phyloP scores from a whole-genome alignment of 2,329 filamentous ascomycete genomes.

The Claviceps paspali region DNA sequence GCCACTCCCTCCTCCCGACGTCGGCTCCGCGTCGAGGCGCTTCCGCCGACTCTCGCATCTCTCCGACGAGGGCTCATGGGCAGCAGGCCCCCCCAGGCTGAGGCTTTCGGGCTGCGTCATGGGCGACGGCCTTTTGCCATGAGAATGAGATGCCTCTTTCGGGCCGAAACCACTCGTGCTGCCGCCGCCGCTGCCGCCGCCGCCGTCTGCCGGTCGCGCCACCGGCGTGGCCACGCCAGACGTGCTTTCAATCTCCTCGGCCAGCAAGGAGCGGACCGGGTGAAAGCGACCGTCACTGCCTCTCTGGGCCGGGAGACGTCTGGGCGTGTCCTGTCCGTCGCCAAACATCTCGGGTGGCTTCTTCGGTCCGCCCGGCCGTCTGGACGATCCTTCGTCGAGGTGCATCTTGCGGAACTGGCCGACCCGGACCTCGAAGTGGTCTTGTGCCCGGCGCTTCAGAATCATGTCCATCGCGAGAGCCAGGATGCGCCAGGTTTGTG shows the following conservation, averaged over 20 bases:
- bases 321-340: slow-evolving; percentile 24
- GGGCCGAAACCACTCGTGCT: neutral
- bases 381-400: slow-evolving; percentile 14
- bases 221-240: slow-evolving; percentile 47
- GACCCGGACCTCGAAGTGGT: slow-evolving; percentile 37
- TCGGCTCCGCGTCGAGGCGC: slow-evolving; percentile 33
- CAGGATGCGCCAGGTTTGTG: slow-evolving; percentile 49
- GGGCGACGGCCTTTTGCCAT: slow-evolving; percentile 27
- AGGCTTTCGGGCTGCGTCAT: slow-evolving; percentile 36
- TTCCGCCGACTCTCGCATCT: slow-evolving; percentile 20
- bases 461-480: slow-evolving; percentile 40
- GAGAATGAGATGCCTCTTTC: slow-evolving; percentile 14
- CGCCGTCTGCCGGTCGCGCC: slow-evolving; percentile 31
- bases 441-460: slow-evolving; percentile 37
- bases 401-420: slow-evolving; percentile 21
- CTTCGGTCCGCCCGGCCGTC: slow-evolving; percentile 13
- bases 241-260: slow-evolving; percentile 45
- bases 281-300: slow-evolving; percentile 17
- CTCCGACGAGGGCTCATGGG: slow-evolving; percentile 21
- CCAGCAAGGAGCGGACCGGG: slow-evolving; percentile 28
- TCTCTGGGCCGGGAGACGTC: slow-evolving; percentile 15
- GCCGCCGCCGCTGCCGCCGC: neutral
- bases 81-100: slow-evolving; percentile 32
- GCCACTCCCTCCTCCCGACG: slow-evolving; percentile 32
- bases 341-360: slow-evolving; percentile 13